Base-by-base conservation (phyloP, 2,329 filamentous ascomycete genomes). In the Didymella arachidicola region DNA sequence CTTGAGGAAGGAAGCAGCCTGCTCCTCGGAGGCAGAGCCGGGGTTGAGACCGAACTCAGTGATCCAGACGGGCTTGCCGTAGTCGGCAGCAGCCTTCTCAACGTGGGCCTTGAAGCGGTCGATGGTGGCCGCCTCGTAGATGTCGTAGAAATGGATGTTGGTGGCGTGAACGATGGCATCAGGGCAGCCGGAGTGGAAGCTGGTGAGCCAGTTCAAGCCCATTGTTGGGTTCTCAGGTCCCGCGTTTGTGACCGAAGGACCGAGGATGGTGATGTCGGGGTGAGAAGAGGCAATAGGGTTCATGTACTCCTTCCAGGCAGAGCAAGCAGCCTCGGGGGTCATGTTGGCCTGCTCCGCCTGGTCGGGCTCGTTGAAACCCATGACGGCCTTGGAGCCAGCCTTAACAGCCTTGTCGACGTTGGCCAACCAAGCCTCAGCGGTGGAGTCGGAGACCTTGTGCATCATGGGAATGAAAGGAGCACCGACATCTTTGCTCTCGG, bases 381-480 rank as follows among this genome's bases (percentile, higher is more conserved):
- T 76, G 65, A 78, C 70, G 36, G 67, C 67, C 41, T 64, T 72
- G 61, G 72, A 65, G 45, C 75, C 75, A 32, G 63, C 68, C 39
- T 66, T 63, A 58, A 76, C 71, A 27, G 71, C 72, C 41, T 65
- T 67, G 44, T 75, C 68, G 47, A 91, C 73, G 71, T 77, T 71
- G 53, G 64, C 64, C 55, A 72, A 66, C 68, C 69, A 73, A 25
- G 64, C 66, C 49, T 72, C 63, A 14, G 66, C 57, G 18, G 59
- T 61, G 10, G 64, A 61, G 50, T 71, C 65, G 43, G 51, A 59
- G 19, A 67, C 62, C 39, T 64, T 66, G 63, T 74, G 74, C 64
- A 74, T 71, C 61, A 72, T 89, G 63, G 90, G 90, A 53, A 90
- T 82, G 79, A 81, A 93, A 69, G 83, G 80, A 68, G 87, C 70